phyloP scores from a whole-genome alignment of 306 rosid genomes.

The Gillenia trifoliata region DNA sequence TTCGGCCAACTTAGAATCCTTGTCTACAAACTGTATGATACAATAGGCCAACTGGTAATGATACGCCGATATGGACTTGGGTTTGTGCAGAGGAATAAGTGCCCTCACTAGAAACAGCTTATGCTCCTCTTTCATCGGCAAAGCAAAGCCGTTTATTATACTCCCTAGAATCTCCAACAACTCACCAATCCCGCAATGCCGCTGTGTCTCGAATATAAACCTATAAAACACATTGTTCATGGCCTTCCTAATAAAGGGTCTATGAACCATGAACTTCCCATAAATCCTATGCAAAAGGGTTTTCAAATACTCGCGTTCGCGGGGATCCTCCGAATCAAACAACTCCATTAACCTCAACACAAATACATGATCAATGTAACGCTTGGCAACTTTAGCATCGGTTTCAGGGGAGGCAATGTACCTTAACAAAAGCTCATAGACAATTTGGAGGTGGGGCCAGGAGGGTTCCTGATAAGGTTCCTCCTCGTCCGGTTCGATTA shows the following conservation, averaged over 20 bases:
- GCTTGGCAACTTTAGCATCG: slow-evolving; percentile 49
- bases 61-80: slow-evolving; percentile 36
- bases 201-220: slow-evolving; percentile 65
- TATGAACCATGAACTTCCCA: slow-evolving; percentile 67
- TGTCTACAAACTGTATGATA: slow-evolving; percentile 64
- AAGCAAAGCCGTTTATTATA: slow-evolving; percentile 56
- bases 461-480: slow-evolving; percentile 44
- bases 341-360: slow-evolving; percentile 49
- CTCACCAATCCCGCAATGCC: slow-evolving; percentile 59
- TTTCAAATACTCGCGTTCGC: slow-evolving; percentile 66
- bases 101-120: slow-evolving; percentile 52
- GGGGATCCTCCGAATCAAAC: slow-evolving; percentile 71
- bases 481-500: slow-evolving; percentile 52
- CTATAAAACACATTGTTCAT: slow-evolving; percentile 61
- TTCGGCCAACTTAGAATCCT: slow-evolving; percentile 57
- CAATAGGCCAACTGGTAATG: slow-evolving; percentile 62
- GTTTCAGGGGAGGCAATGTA: slow-evolving; percentile 55
- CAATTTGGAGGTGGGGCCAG: slow-evolving; percentile 64
- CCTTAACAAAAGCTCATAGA: slow-evolving; percentile 54
- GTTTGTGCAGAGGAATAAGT: slow-evolving; percentile 66
- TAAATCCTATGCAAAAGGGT: slow-evolving; percentile 59
- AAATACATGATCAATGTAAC: slow-evolving; percentile 49
- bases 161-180: slow-evolving; percentile 65
- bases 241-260: slow-evolving; percentile 69
- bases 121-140: slow-evolving; percentile 80